Conservation (phyloP, 805 yeast genomes). For the Wickerhamiella dianesei region DNA sequence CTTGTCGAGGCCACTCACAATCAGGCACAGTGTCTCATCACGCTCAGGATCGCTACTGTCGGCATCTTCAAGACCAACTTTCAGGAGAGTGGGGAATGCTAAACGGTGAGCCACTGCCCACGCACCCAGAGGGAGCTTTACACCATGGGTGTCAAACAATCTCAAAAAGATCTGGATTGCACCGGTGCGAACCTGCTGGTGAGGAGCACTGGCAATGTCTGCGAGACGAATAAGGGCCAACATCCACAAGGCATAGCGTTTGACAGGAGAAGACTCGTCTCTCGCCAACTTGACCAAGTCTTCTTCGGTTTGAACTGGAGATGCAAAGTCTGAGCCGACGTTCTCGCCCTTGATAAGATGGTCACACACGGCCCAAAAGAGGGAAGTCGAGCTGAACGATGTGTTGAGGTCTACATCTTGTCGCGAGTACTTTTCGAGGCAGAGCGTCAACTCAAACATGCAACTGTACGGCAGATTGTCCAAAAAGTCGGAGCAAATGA, state of each 20-base stretch:
- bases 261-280: slow-evolving; percentile 8
- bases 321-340: slow-evolving; percentile 9
- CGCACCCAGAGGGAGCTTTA: slow-evolving; percentile 32
- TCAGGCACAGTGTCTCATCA: slow-evolving; percentile 48
- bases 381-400: slow-evolving; percentile 80
- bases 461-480: slow-evolving; percentile 55
- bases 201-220: slow-evolving; percentile 44
- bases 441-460: slow-evolving; percentile 51
- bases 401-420: slow-evolving; percentile 70
- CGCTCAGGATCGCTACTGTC: slow-evolving; percentile 26
- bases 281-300: slow-evolving; percentile 21
- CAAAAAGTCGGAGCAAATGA: slow-evolving; percentile 75
- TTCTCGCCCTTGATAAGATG: slow-evolving; percentile 29
- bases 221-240: slow-evolving; percentile 51
- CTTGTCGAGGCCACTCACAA: slow-evolving; percentile 52
- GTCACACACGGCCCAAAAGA: slow-evolving; percentile 87
- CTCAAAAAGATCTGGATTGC: slow-evolving; percentile 80
- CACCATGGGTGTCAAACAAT: slow-evolving; percentile 60
- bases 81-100: slow-evolving; percentile 37
- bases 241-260: slow-evolving; percentile 41
- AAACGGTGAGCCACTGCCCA: slow-evolving; percentile 60
- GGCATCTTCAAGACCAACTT: not conserved
- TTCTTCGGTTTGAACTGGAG: slow-evolving; percentile 4
- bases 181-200: slow-evolving; percentile 79
- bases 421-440: slow-evolving; percentile 54